Percentiles rank a stretch among this genome's conserved stretches.
These are phyloP conservation scores for Mallotus japonicus DNA, from an alignment of 441 rosid genomes.

Conservation along the genomic window DNA sequence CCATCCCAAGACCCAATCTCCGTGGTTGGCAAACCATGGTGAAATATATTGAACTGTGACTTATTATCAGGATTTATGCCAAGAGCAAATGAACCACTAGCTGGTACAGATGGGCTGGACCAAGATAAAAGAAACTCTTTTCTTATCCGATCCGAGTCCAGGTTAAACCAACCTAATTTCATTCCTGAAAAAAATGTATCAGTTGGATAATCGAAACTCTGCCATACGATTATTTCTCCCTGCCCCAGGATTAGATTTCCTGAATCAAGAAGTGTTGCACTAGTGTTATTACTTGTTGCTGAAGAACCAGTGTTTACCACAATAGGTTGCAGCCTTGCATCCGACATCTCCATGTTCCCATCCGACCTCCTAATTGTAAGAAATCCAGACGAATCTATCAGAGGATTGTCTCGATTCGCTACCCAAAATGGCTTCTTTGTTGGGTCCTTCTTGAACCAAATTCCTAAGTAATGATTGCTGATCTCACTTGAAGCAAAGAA, in stretches of 20 bases:
- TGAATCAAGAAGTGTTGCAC: background rate
- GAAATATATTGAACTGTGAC: background rate
- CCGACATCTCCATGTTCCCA: slow-evolving; percentile 7
- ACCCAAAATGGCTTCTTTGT: slow-evolving; percentile 4
- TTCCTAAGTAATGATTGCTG: slow-evolving; percentile 3
- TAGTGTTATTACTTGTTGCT: background rate
- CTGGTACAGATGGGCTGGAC: background rate
- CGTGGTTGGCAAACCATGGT: background rate
- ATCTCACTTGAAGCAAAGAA: background rate
- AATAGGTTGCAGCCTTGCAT: background rate
- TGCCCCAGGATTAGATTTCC: slow-evolving; percentile 9
- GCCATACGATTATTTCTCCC: slow-evolving; percentile 1
- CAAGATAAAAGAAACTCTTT: background rate
- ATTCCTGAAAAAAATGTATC: slow-evolving; percentile 9
- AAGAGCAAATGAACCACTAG: background rate
- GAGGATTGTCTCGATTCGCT: background rate
- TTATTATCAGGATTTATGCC: background rate
- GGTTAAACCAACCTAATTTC: background rate
- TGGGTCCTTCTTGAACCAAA: slow-evolving; percentile 9
- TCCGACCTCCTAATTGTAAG: background rate
- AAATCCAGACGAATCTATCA: slow-evolving; percentile 1
- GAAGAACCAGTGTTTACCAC: background rate
- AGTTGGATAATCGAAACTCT: slow-evolving; percentile 1
- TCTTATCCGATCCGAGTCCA: background rate
- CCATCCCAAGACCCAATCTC: slow-evolving; percentile 14